phyloP scores from a whole-genome alignment of 2,329 filamentous ascomycete species.

The Fusarium heterosporum region DNA sequence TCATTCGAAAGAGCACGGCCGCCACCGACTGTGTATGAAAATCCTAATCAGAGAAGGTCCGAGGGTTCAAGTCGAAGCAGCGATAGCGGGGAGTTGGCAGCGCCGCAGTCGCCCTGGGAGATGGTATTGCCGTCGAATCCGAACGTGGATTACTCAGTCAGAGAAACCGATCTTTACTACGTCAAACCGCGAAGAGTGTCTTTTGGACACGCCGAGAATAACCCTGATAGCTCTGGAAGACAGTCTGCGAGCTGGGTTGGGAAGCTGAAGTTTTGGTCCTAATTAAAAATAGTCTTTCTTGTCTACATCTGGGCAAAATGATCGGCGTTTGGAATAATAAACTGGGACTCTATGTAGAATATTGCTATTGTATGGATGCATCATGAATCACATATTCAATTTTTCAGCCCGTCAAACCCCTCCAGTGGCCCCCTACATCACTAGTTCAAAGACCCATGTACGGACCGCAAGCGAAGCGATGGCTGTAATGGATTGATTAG shows the following conservation, averaged over 20 bases:
- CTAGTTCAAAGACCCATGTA: no score
- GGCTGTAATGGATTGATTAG: no score
- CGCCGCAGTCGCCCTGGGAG: constrained; percentile 12
- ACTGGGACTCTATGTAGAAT: no score
- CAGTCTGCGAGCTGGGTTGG: neutral
- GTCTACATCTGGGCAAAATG: neutral
- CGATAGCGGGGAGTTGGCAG: neutral
- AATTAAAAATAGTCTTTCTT: neutral
- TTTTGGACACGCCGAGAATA: constrained; percentile 18
- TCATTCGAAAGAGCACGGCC: constrained; percentile 2
- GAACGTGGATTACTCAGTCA: constrained; percentile 52
- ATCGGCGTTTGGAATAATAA: neutral
- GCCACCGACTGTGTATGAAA: constrained; percentile 1
- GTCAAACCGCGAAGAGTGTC: constrained; percentile 34
- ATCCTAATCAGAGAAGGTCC: neutral
- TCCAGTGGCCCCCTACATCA: no score
- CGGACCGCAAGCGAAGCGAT: no score
- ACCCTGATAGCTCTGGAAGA: neutral
- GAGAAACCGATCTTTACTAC: constrained; percentile 53
- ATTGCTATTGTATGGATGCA: no score
- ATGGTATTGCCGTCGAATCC: constrained; percentile 28
- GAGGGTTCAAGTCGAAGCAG: constrained; percentile 9
- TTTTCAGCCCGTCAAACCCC: no score
- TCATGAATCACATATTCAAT: no score
- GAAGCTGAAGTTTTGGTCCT: constrained; percentile 34